Conservation (phyloP, 2,329 filamentous ascomycete species). For the Colletotrichum tropicale region DNA sequence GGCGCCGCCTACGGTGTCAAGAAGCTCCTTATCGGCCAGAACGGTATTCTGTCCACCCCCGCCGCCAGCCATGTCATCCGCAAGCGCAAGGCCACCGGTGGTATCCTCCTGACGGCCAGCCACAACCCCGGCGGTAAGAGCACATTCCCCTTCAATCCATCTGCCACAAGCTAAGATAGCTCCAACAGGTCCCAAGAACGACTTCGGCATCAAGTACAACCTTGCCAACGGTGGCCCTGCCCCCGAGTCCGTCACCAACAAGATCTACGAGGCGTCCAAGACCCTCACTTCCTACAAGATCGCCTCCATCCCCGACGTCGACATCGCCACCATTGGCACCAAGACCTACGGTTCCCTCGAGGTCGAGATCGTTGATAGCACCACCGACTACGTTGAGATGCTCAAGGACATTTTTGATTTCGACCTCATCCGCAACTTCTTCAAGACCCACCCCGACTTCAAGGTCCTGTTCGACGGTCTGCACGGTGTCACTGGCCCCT, state of each 20-base stretch:
- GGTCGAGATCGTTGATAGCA: slow-evolving; percentile 95
- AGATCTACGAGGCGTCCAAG: slow-evolving; percentile 94
- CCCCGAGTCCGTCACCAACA: slow-evolving; percentile 96
- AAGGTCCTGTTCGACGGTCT: slow-evolving; percentile 96
- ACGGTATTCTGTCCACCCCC: slow-evolving; percentile 95
- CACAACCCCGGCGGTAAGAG: slow-evolving; percentile 93
- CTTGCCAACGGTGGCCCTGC: slow-evolving; percentile 94
- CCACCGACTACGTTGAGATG: slow-evolving; percentile 89
- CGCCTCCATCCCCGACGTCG: slow-evolving; percentile 82
- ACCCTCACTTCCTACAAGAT: slow-evolving; percentile 91
- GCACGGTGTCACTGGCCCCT: slow-evolving; percentile 92
- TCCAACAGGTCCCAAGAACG: slow-evolving; percentile 78
- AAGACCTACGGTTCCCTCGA: slow-evolving; percentile 86
- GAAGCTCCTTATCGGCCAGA: slow-evolving; percentile 95
- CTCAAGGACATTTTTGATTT: slow-evolving; percentile 99
- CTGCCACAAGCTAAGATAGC: slow-evolving; percentile 1
- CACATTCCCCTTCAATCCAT: not conserved
- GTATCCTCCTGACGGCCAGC: slow-evolving; percentile 94
- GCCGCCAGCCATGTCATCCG: slow-evolving; percentile 96
- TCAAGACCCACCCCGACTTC: slow-evolving; percentile 86
- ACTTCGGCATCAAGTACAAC: slow-evolving; percentile 99
- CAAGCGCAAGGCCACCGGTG: slow-evolving; percentile 92
- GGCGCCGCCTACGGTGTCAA: slow-evolving; percentile 96
- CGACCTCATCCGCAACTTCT: slow-evolving; percentile 92
- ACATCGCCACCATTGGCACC: slow-evolving; percentile 82